phyloP scores from a whole-genome alignment of 2,329 filamentous ascomycete genomes.

The Fusarium lyarnte region DNA sequence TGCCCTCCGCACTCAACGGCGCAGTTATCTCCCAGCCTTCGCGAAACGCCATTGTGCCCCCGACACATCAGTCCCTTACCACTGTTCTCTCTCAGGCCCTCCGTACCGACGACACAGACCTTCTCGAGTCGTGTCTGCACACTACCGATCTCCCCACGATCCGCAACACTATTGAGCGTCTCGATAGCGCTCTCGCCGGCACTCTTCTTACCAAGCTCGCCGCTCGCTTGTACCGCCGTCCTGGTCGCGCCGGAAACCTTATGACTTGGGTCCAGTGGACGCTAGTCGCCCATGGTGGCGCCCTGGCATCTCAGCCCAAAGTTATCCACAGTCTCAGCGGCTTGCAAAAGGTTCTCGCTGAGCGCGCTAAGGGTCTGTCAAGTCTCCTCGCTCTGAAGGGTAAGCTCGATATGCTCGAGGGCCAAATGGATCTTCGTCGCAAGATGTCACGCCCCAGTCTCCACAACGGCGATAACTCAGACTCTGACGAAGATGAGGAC shows the following conservation, averaged over 20 bases:
- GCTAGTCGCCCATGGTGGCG: slow-evolving; percentile 89
- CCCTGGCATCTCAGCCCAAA: slow-evolving; percentile 86
- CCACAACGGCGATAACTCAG: slow-evolving; percentile 58
- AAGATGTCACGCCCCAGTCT: slow-evolving; percentile 65
- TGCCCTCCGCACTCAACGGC: slow-evolving; percentile 55
- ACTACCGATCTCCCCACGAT: slow-evolving; percentile 80
- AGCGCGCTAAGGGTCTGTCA: slow-evolving; percentile 83
- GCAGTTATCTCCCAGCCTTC: slow-evolving; percentile 52
- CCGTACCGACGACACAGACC: slow-evolving; percentile 86
- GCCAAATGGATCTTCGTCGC: slow-evolving; percentile 84
- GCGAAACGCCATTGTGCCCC: slow-evolving; percentile 64
- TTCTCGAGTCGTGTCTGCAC: slow-evolving; percentile 92
- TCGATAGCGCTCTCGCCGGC: slow-evolving; percentile 85
- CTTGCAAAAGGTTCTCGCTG: slow-evolving; percentile 86
- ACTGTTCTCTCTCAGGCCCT: slow-evolving; percentile 95
- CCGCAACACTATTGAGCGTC: slow-evolving; percentile 86
- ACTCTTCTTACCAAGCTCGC: slow-evolving; percentile 84
- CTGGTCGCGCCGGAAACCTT: slow-evolving; percentile 87
- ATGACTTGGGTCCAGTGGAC: slow-evolving; percentile 98
- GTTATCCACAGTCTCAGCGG: slow-evolving; percentile 80
- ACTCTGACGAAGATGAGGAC: slow-evolving; percentile 63
- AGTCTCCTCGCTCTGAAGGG: slow-evolving; percentile 90
- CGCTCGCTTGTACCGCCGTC: slow-evolving; percentile 84
- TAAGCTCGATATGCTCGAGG: slow-evolving; percentile 92
- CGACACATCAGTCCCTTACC: slow-evolving; percentile 81